phyloP scores from a whole-genome alignment of 1,284 basidiomycete genomes.

The Cryptococcus sp. region DNA sequence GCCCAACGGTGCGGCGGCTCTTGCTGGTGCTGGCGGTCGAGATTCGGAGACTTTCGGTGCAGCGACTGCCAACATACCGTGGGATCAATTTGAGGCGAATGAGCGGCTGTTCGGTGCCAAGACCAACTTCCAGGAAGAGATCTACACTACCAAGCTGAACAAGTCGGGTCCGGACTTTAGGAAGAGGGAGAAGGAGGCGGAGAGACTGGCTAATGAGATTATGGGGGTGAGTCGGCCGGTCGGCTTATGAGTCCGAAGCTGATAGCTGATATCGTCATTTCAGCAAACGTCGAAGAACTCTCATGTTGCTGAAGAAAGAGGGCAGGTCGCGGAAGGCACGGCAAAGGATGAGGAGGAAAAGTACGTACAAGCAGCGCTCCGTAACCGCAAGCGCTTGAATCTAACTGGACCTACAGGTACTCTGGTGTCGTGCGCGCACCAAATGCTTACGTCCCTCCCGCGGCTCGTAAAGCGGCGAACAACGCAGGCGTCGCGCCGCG shows the following conservation, averaged over 20 bases:
- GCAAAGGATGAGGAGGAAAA: constrained; percentile 90
- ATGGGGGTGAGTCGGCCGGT: constrained; percentile 63
- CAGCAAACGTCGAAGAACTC: constrained; percentile 72
- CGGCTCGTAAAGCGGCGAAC: constrained; percentile 61
- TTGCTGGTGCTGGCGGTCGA: constrained; percentile 9
- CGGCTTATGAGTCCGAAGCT: neutral
- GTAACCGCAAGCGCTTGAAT: neutral
- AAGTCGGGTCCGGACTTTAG: constrained; percentile 74
- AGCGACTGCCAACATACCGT: constrained; percentile 53
- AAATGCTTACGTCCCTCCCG: constrained; percentile 91
- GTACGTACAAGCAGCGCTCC: constrained; percentile 56
- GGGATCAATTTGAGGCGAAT: constrained; percentile 97
- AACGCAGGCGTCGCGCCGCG: constrained; percentile 12
- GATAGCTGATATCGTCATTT: constrained; percentile 1
- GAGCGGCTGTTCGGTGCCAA: constrained; percentile 90
- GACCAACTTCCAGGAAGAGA: constrained; percentile 88
- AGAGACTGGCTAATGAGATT: constrained; percentile 87
- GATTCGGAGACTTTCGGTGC: constrained; percentile 49
- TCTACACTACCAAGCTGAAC: constrained; percentile 95
- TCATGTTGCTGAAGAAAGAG: constrained; percentile 89
- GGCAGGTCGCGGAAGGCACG: constrained; percentile 64
- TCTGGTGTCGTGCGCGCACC: constrained; percentile 85
- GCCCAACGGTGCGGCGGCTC: constrained; percentile 24
- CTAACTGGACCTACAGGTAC: constrained; percentile 62
- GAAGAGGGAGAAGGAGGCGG: constrained; percentile 83